Conservation (phyloP, 306 rosid genomes). For the Fragaria ananassa region DNA sequence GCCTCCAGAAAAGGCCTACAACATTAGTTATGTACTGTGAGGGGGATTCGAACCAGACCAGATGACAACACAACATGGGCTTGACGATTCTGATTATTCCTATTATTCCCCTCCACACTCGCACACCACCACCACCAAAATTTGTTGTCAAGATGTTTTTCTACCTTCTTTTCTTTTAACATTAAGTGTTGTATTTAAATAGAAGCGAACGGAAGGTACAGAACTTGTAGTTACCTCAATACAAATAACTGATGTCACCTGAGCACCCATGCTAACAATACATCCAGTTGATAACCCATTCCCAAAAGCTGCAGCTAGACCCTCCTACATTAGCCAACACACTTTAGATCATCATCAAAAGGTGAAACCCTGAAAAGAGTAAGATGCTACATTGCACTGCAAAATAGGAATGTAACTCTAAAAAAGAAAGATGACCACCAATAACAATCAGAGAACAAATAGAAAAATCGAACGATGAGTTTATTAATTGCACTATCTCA, state of each 20-base stretch:
- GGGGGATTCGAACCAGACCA: neutral
- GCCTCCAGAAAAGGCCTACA: neutral
- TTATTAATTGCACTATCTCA: neutral
- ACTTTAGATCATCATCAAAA: slow-evolving; percentile 22
- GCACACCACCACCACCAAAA: no score
- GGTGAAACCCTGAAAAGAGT: slow-evolving; percentile 16
- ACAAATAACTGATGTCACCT: slow-evolving; percentile 86
- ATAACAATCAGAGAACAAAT: neutral
- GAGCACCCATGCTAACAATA: slow-evolving; percentile 88
- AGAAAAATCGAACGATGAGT: neutral
- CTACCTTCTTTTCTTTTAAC: no score
- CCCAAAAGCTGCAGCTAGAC: slow-evolving; percentile 94
- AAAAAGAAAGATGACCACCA: neutral
- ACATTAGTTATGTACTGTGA: neutral
- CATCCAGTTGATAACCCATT: slow-evolving; percentile 95
- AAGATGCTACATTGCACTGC: neutral
- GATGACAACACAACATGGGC: neutral
- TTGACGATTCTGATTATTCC: neutral
- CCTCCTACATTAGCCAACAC: slow-evolving; percentile 68
- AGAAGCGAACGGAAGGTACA: slow-evolving; percentile 10
- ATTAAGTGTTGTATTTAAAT: neutral
- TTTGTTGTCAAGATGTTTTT: no score
- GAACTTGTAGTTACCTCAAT: slow-evolving; percentile 63
- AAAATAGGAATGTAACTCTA: neutral
- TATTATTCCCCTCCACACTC: neutral